Base-by-base conservation (phyloP, 768 basidiomycete species). In the Amanita polypyramis region DNA sequence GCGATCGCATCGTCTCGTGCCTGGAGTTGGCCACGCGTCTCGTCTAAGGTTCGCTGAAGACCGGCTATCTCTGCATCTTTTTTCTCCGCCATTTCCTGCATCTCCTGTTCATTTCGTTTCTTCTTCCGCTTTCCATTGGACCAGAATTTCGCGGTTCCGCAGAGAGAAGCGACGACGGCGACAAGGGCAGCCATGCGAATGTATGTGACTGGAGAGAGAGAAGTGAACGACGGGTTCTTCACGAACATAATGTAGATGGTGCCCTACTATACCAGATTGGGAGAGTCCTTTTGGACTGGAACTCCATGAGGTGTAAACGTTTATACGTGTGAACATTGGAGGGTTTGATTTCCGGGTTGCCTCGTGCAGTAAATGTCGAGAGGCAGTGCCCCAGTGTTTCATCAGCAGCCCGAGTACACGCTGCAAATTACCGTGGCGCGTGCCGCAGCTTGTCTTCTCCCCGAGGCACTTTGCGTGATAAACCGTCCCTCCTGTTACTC, bases 261-360 rank as follows among this genome's bases (percentile, higher is more conserved):
- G 32, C 45, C 42, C 46, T 32, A 20, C 34, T 10, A 15, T 23
- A 33, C 21, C 17, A 17, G 25, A 36, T 38, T 35, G 42, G 27
- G 17, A 23, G 36, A n/a, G 23, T 29, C 37, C 23, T 47, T 36
- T 30, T 9, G 44, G 17, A n/a, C 4, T 23, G 15, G 15, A 34
- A 12, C 30, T 25, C 53, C 60, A 65, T 65, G 65, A 64, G 65
- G 65, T 60, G 50, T 47, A 60, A 60, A 65, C 63, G 63, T 67
- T 64, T 58, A 52, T 36, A 40, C 54, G 51, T 52, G 40, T 42
- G 40, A 25, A 27, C n/a, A 49, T 30, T 19, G 35, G 17, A 15
- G 10, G 32, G 44, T 20, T 43, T 50, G 33, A 48, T 51, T 19
- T 27, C 43, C 27, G 34, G 17, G 5, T 14, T 7, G 35, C 45